These are phyloP conservation scores for Ganoderma sp. DNA, from an alignment of 1,284 basidiomycete species.

Conservation along the genomic window DNA sequence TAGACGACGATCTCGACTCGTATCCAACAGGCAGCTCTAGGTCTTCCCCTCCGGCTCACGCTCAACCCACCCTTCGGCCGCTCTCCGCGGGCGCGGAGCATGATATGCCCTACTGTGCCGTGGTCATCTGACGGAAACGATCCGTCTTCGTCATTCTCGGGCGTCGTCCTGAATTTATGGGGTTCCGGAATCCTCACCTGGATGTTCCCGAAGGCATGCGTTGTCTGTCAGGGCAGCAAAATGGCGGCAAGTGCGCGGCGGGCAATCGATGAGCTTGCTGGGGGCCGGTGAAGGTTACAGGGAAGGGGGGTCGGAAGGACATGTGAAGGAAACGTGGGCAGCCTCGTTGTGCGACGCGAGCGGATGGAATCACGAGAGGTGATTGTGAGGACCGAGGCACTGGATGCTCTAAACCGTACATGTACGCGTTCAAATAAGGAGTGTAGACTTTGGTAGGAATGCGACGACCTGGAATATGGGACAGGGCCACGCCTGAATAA, in stretches of 20 bases:
- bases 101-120: not conserved
- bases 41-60: not conserved
- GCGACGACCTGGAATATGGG: not conserved
- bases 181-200: not conserved
- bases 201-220: slow-evolving; percentile 7
- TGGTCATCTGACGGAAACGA: slow-evolving; percentile 24
- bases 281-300: slow-evolving; percentile 6
- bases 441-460: not conserved
- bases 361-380: slow-evolving; percentile 18
- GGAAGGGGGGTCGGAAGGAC: slow-evolving; percentile 12
- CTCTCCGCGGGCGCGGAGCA: not conserved
- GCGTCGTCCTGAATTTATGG: slow-evolving; percentile 5
- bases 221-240: slow-evolving; percentile 1
- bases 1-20: slow-evolving; percentile 28
- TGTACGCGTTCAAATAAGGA: not conserved
- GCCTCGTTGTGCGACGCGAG: slow-evolving; percentile 28
- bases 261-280: slow-evolving; percentile 23
- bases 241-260: not conserved
- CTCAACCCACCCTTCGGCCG: slow-evolving; percentile 10
- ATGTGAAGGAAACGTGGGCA: slow-evolving; percentile 29
- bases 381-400: slow-evolving; percentile 22
- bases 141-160: slow-evolving; percentile 6
- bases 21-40: slow-evolving; percentile 14
- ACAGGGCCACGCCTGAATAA: not conserved
- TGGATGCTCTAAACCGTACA: not conserved